Base-by-base conservation (phyloP, 2,329 filamentous ascomycete genomes). In the Biscogniauxia marginata region DNA sequence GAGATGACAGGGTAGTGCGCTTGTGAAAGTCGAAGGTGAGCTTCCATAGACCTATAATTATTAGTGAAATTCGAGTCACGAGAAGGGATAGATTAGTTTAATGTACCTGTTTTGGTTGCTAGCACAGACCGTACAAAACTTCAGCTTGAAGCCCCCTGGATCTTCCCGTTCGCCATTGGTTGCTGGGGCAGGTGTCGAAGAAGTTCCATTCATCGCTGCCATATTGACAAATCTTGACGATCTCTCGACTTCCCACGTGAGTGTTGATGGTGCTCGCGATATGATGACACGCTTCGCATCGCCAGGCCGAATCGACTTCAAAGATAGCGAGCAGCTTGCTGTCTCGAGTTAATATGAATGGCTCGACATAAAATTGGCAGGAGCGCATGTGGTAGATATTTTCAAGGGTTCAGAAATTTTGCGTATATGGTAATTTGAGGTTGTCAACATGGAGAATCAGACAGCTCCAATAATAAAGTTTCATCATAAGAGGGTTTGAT, bases 91-190 rank as follows among this genome's bases (percentile, higher is more conserved):
- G 49, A 30, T n/a, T n/a, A n/a, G n/a, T n/a, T n/a, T 4, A 11
- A 68, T 81, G 61, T 80, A 96, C 85, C 95, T 87, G 71, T 99
- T 99, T 74, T 99, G 92, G 69, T 99, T 99, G 69, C 92, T 96
- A 7, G 95, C 95, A 75, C 95, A 99, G n/a, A 99, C 93, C 2
- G 95, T 98, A 79, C 93, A 97, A 75, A 98, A 97, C 71, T 90
- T 96, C 60, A 99, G 83, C 75, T 95, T 96, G 81, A 87, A 96
- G 52, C 81, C 84, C n/a, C 77, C 78, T 22, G 79, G 74, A 18
- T 79, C 79, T 46, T 82, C 78, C 13, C 77, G 74, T 22, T 77
- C 74, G 53, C 77, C 77, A 55, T 80, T 79, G 54, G 74, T 70
- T 43, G 68, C 61, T 30, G 74, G 60, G 19, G 67, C 59, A 3